Evolutionary conservation across 805 yeast species (phyloP), one percentile per base, ranked within the genome.

Genomic region (Cyberlindnera misumaiensis): DNA sequence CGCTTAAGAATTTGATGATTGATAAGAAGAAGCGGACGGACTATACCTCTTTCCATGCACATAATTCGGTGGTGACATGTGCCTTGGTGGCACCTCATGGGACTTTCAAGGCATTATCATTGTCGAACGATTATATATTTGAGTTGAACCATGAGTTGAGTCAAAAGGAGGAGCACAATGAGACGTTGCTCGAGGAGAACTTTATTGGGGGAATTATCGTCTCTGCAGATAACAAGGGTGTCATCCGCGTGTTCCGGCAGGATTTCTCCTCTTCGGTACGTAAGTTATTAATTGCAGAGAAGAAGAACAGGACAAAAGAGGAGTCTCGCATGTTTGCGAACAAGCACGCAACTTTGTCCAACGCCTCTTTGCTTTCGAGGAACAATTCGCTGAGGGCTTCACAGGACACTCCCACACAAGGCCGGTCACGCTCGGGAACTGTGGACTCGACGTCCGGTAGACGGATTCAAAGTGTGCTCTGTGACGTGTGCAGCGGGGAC

Each of bases 41-140:
- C 42, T 83, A 80, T 56, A 67, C 81, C 3, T 68, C 83, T 4
- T 82, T 86, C 55, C 90, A 83, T 61, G 86, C 93, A 0, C 88
- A 84, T 58, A 78, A 76, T 52, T 63, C 80, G 1, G 72, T 75
- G 27, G 84, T 87, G 26, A 88, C 90, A 30, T 77, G 73, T 28
- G 89, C 95, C 0, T 51, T 77, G 1, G 75, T 87, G 60, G 96
- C 94, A 1, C 96, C 96, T 0, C 62, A 72, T 14, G 65, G 67
- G 4, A 82, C 95, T 0, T 67, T 73, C 35, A 77, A 75, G 45
- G 62, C 80, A 11, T 58, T 89, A 30, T 79, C 82, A 33, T 63
- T 79, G 30, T 81, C 95, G 1, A 83, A 83, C 52, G 97, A 88
- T 58, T 75, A 83, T 9, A 75, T 89, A 5, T 86, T 73, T 58